Base-by-base conservation (phyloP, 2,329 filamentous ascomycete genomes). In the Myriosclerotinia curreyana region DNA sequence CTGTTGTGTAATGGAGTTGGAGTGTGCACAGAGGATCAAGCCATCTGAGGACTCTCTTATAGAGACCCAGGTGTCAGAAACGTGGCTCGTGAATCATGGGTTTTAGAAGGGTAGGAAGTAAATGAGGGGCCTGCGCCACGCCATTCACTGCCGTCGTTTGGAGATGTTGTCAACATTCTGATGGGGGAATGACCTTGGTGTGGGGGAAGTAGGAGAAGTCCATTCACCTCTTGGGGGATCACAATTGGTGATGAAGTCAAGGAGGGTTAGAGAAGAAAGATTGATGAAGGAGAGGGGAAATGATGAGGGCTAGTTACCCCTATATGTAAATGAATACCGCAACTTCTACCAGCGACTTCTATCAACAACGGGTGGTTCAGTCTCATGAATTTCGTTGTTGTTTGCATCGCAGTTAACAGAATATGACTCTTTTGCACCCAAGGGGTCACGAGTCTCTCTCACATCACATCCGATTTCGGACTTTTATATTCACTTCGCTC, bases 21-120 rank as follows among this genome's bases (percentile, higher is more conserved):
- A 36, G n/a, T 14, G 48, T 58, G 22, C n/a, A 48, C 28, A 36
- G 31, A 48, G 14, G 14, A 14, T 25, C 14, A 36, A 48, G 28
- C 11, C 42, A 58, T 48, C 8, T 58, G 31, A 58, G 36, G 14
- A 17, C 40, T 5, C 31, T 58, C 40, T 58, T 58, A 58, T 58
- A 58, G 6, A 20, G n/a, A 36, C 54, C 28, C 28, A 58, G 28
- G 55, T 48, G 31, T 8, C 6, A 36, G 28, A 36, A 38, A 44
- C 4, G 55, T 58, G 31, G 42, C 55, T 58, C n/a, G 55, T 58
- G 55, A 58, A 58, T 58, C 55, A 48, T 46, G 22, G n/a, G 7
- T 25, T 36, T 7, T 2, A 8, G 28, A 36, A 8, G 1, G 5
- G n/a, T 36, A n/a, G 31, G 44, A 58, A 36, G 14, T 14, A 34